phyloP scores from a whole-genome alignment of 305 asterid genomes.

The Fraxinus dipetala region DNA sequence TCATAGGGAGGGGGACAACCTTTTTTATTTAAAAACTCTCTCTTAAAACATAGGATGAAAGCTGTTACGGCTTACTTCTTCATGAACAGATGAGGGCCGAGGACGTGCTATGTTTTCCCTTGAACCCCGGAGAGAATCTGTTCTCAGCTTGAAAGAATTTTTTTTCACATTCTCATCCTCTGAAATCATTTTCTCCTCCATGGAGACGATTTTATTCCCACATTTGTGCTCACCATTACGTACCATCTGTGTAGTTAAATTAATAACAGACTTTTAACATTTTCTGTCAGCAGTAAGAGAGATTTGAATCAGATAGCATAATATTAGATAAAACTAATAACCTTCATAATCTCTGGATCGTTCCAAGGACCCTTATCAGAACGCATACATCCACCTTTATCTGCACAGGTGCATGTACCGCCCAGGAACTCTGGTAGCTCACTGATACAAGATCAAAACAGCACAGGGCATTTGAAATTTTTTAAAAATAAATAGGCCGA shows the following conservation, averaged over 20 bases:
- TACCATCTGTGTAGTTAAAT: constrained; percentile 60
- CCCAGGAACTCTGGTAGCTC: constrained; percentile 96
- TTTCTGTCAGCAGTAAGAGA: neutral
- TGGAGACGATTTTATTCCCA: constrained; percentile 38
- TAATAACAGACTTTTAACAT: constrained; percentile 19
- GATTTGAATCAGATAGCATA: constrained; percentile 2
- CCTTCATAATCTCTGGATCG: constrained; percentile 86
- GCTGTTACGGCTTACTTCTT: constrained; percentile 46
- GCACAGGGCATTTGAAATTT: neutral
- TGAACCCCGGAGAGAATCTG: constrained; percentile 32
- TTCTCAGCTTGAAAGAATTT: constrained; percentile 39
- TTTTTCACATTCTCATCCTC: constrained; percentile 60
- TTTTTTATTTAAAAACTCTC: neutral
- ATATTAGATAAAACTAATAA: constrained; percentile 15
- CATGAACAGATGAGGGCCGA: constrained; percentile 50
- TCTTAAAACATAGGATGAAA: neutral
- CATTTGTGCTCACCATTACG: constrained; percentile 81
- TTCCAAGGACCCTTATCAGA: constrained; percentile 99
- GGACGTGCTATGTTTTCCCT: constrained; percentile 28
- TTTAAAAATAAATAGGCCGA: neutral
- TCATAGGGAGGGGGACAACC: neutral
- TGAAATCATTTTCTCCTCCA: constrained; percentile 62
- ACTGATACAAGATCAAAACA: constrained; percentile 41
- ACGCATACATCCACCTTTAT: constrained; percentile 81
- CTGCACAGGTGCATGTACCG: constrained; percentile 86